Conservation (phyloP, 139 green algal genomes). For the Diplosphaera chodatii region DNA sequence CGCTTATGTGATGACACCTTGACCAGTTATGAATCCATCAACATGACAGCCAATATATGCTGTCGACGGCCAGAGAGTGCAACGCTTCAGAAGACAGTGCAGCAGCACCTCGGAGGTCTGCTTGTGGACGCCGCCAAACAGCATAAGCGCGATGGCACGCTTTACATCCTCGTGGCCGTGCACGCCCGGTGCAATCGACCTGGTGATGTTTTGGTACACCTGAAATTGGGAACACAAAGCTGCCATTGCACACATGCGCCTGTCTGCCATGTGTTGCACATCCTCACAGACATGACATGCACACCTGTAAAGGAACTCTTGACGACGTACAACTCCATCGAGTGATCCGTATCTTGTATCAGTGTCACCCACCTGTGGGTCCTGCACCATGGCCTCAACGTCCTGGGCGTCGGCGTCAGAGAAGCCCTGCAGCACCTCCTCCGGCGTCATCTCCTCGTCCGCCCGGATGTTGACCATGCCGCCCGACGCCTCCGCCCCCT, state of each 20-base stretch:
- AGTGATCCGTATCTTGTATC: no score
- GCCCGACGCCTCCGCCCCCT: conserved; percentile 36
- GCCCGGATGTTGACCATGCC: conserved; percentile 76
- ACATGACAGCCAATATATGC: no score
- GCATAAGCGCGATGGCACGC: conserved; percentile 87
- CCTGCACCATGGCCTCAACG: conserved; percentile 30
- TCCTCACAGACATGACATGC: no score
- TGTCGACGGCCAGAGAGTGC: no score
- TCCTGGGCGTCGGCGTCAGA: conserved; percentile 35
- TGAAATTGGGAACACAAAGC: neutral
- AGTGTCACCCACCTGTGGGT: conserved; percentile 15
- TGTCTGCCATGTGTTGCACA: no score
- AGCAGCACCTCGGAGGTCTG: conserved; percentile 68
- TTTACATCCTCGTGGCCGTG: conserved; percentile 82
- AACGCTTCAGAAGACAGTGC: no score
- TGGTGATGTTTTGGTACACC: conserved; percentile 59
- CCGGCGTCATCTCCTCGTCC: conserved; percentile 47
- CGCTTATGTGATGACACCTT: no score
- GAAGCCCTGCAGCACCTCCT: conserved; percentile 59
- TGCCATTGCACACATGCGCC: no score
- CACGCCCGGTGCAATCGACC: conserved; percentile 75
- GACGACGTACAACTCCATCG: no score
- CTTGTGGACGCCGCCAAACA: conserved; percentile 90
- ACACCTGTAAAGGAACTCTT: no score
- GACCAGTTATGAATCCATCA: no score